phyloP scores from a whole-genome alignment of 768 basidiomycete species.

The Naganishia vaughanmartiniae region DNA sequence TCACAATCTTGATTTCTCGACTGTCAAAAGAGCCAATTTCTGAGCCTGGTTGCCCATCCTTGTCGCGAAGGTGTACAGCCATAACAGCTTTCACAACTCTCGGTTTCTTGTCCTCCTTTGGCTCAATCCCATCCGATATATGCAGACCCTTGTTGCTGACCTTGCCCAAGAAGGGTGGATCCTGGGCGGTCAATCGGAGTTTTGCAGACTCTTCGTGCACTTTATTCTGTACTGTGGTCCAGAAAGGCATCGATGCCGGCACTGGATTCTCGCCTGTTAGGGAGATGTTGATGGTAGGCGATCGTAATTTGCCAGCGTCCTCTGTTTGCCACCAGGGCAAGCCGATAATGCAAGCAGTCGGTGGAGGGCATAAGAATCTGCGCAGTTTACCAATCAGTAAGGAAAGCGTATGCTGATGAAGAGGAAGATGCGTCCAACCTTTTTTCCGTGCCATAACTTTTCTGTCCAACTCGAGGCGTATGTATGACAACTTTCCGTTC shows the following conservation, averaged over 20 bases:
- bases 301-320: slow-evolving; percentile 60
- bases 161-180: slow-evolving; percentile 84
- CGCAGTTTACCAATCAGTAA: neutral
- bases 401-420: neutral
- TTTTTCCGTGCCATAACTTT: slow-evolving; percentile 94
- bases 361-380: slow-evolving; percentile 87
- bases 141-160: slow-evolving; percentile 92
- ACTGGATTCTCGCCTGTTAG: slow-evolving; percentile 87
- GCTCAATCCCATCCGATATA: slow-evolving; percentile 85
- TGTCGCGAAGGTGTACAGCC: slow-evolving; percentile 46
- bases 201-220: slow-evolving; percentile 62
- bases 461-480: slow-evolving; percentile 97
- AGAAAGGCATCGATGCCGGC: slow-evolving; percentile 79
- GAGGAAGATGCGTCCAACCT: slow-evolving; percentile 56
- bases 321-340: slow-evolving; percentile 89
- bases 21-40: slow-evolving; percentile 81
- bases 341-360: slow-evolving; percentile 89
- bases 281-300: slow-evolving; percentile 76
- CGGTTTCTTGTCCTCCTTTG: slow-evolving; percentile 65
- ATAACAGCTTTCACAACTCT: slow-evolving; percentile 89
- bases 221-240: slow-evolving; percentile 81
- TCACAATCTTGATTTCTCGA: slow-evolving; percentile 95
- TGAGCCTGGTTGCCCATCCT: neutral
- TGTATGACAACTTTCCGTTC: slow-evolving; percentile 93
- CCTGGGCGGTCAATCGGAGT: slow-evolving; percentile 30